A percentile compares a stretch with the other conserved stretches of the same genome.
These are phyloP conservation scores for Bacterosira constricta DNA, from an alignment of 108 stramenopile genomes.

Conservation along the genomic window DNA sequence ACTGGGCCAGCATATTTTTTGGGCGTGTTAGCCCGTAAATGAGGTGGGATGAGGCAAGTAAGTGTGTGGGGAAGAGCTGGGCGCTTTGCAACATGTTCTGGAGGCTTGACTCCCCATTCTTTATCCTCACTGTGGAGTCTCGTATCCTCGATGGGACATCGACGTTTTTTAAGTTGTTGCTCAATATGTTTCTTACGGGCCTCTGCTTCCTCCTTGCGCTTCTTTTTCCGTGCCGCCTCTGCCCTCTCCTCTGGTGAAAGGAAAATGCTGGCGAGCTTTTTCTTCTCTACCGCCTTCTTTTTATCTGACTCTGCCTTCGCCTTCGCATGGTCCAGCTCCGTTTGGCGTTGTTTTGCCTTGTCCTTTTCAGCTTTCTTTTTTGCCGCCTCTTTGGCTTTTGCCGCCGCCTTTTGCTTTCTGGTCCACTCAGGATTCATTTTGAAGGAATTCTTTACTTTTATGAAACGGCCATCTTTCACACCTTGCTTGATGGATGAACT, in stretches of 20 bases:
- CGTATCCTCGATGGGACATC: slow-evolving; percentile 85
- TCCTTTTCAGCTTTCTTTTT: slow-evolving; percentile 46
- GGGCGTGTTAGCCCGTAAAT: slow-evolving; percentile 25
- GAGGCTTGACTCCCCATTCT: slow-evolving; percentile 68
- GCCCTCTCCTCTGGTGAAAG: slow-evolving; percentile 27
- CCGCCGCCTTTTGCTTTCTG: slow-evolving; percentile 55
- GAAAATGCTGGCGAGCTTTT: not conserved
- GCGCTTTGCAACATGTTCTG: slow-evolving; percentile 50
- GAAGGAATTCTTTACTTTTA: slow-evolving; percentile 69
- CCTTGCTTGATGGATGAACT: slow-evolving; percentile 68
- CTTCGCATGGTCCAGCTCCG: slow-evolving; percentile 39
- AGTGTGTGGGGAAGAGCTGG: slow-evolving; percentile 62
- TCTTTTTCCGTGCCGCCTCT: slow-evolving; percentile 36
- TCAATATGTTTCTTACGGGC: slow-evolving; percentile 48
- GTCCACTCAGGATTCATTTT: slow-evolving; percentile 68
- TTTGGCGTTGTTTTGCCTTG: slow-evolving; percentile 54
- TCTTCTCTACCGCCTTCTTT: slow-evolving; percentile 38
- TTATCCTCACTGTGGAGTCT: slow-evolving; percentile 76
- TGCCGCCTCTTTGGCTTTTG: slow-evolving; percentile 53
- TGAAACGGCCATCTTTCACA: slow-evolving; percentile 63
- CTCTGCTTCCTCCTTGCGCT: slow-evolving; percentile 35
- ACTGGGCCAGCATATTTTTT: slow-evolving; percentile 16
- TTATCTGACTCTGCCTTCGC: slow-evolving; percentile 31
- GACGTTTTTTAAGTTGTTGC: slow-evolving; percentile 67
- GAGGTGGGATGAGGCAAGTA: slow-evolving; percentile 30